Percentiles rank a stretch among this genome's conserved stretches.
phyloP scores from a whole-genome alignment of 1,139 yeast species.

The Magnusiomyces tetraspermus region DNA sequence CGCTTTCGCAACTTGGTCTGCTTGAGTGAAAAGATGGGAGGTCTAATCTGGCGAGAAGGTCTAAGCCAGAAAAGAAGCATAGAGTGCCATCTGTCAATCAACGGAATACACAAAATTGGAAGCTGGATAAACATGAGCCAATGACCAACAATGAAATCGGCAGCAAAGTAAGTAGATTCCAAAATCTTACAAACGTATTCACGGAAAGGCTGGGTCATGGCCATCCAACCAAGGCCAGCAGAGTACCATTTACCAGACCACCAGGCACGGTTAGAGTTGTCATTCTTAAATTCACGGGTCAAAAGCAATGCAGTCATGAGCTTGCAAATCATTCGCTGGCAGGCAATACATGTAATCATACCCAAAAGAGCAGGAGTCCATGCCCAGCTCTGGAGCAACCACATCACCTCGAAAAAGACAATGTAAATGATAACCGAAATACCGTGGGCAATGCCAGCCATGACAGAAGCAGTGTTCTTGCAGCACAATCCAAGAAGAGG shows the following conservation, averaged over 20 bases:
- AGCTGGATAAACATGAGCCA: conserved; percentile 76
- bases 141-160: conserved; percentile 92
- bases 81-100: conserved; percentile 95
- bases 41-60: conserved; percentile 91
- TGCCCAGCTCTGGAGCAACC: conserved; percentile 92
- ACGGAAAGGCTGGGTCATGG: conserved; percentile 93
- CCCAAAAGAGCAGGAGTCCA: conserved; percentile 86
- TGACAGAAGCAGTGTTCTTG: conserved; percentile 93
- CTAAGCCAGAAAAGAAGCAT: conserved; percentile 98
- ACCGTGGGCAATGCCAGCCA: conserved; percentile 97
- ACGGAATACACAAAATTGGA: conserved; percentile 78
- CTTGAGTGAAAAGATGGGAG: conserved; percentile 92
- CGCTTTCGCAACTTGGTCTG: conserved; percentile 97
- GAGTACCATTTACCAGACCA: conserved; percentile 99
- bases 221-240: conserved; percentile 89
- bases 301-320: conserved; percentile 66
- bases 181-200: conserved; percentile 91
- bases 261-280: conserved; percentile 94
- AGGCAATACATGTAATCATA: conserved; percentile 69
- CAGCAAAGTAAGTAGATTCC: conserved; percentile 93
- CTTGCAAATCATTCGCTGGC: conserved; percentile 85
- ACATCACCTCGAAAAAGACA: conserved; percentile 84
- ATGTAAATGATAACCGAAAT: conserved; percentile 73
- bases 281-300: conserved; percentile 97
- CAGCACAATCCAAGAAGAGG: conserved; percentile 92